Percentiles rank a stretch among this genome's conserved stretches.
phyloP scores from a whole-genome alignment of 495 filamentous ascomycete genomes.

The Astrothelium subdiscretum region DNA sequence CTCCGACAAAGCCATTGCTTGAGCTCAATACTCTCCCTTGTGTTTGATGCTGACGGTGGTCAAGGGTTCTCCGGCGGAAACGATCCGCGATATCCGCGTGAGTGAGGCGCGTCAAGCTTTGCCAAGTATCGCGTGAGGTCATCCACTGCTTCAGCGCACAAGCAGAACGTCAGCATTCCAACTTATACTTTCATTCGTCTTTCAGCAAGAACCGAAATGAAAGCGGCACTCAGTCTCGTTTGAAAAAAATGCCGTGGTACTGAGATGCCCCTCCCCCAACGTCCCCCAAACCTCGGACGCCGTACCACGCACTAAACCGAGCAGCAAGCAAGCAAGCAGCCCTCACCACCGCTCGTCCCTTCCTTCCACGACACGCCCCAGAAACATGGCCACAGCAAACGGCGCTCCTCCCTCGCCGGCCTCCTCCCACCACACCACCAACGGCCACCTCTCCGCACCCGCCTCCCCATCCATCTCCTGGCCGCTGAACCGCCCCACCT shows the following conservation, averaged over 20 bases:
- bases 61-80: neutral
- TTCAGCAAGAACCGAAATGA: too few species aligned
- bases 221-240: too few species aligned
- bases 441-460: slow-evolving; percentile 6
- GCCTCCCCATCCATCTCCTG: slow-evolving; percentile 16
- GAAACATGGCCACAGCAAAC: neutral
- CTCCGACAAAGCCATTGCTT: slow-evolving; percentile 21
- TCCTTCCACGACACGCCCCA: too few species aligned
- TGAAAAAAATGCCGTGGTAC: neutral
- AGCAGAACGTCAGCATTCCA: too few species aligned
- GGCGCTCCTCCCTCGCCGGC: neutral
- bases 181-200: too few species aligned
- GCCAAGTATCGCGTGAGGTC: neutral
- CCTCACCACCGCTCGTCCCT: too few species aligned
- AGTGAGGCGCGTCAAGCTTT: neutral
- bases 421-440: neutral
- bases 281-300: neutral
- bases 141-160: too few species aligned
- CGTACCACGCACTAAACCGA: neutral
- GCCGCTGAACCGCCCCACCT: slow-evolving; percentile 12
- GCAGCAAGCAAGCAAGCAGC: neutral
- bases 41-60: neutral
- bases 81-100: neutral
- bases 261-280: neutral
- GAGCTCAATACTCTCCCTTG: neutral